phyloP scores from a whole-genome alignment of 768 basidiomycete species.

The Rhizopogon salebrosus region DNA sequence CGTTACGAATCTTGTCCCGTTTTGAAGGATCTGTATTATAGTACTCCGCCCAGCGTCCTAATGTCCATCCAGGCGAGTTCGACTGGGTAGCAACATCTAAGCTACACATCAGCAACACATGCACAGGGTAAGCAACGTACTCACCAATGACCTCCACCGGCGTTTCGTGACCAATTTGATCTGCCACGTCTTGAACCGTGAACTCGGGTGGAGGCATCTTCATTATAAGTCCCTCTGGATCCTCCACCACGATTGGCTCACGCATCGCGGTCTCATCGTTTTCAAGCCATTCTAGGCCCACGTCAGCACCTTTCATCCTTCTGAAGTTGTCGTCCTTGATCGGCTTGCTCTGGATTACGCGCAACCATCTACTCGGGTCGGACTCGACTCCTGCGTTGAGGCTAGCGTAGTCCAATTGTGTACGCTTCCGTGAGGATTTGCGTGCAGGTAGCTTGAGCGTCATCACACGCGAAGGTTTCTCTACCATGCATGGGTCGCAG shows the following conservation, averaged over 20 bases:
- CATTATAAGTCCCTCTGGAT: conserved; percentile 82
- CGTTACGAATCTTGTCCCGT: conserved; percentile 87
- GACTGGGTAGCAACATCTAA: conserved; percentile 87
- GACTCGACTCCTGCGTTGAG: conserved; percentile 60
- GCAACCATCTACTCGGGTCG: conserved; percentile 59
- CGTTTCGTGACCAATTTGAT: conserved; percentile 69
- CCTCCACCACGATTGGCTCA: conserved; percentile 79
- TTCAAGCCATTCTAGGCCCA: conserved; percentile 73
- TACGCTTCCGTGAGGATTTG: conserved; percentile 74
- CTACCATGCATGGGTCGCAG: conserved; percentile 57
- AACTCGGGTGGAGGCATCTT: conserved; percentile 73
- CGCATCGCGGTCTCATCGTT: conserved; percentile 66
- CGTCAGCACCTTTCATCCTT: conserved; percentile 59
- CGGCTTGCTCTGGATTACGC: conserved; percentile 61
- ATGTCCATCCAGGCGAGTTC: conserved; percentile 80
- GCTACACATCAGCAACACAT: conserved; percentile 3
- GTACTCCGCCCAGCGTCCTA: conserved; percentile 89
- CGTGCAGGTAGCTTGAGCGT: conserved; percentile 75
- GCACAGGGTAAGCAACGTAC: conserved; percentile 10
- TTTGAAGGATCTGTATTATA: conserved; percentile 60
- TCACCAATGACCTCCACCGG: conserved; percentile 91
- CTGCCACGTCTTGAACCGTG: conserved; percentile 76
- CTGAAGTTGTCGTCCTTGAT: conserved; percentile 62
- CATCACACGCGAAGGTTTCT: conserved; percentile 57
- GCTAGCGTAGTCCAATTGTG: conserved; percentile 75